Conservation (phyloP, 2,329 filamentous ascomycete species). For the Pseudofabraea citricarpa region DNA sequence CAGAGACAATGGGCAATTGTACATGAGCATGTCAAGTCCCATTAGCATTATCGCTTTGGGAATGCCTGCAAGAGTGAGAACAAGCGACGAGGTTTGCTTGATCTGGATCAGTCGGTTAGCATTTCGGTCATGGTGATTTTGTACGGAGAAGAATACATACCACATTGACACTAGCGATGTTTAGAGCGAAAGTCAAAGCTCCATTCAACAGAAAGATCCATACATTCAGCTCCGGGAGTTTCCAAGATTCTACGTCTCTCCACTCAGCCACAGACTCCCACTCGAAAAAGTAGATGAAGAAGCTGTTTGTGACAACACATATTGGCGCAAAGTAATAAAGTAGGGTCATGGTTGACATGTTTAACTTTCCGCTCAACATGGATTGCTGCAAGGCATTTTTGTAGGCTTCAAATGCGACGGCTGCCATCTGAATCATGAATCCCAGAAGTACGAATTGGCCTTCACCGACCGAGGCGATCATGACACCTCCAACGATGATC, state of each 20-base stretch:
- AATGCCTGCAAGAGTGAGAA: conserved; percentile 81
- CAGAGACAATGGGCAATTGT: conserved; percentile 64
- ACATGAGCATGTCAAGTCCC: conserved; percentile 69
- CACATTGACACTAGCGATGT: conserved; percentile 80
- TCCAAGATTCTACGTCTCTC: not conserved
- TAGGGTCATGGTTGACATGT: conserved; percentile 85
- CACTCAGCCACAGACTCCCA: conserved; percentile 57
- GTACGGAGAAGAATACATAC: conserved; percentile 46
- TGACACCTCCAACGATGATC: conserved; percentile 48
- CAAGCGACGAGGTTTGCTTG: conserved; percentile 80
- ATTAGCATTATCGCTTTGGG: conserved; percentile 86
- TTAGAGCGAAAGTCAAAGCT: conserved; percentile 73
- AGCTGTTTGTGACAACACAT: conserved; percentile 74
- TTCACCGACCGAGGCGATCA: conserved; percentile 54
- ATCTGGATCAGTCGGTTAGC: conserved; percentile 48
- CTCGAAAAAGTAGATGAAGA: conserved; percentile 67
- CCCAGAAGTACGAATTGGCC: conserved; percentile 63
- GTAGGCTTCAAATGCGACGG: conserved; percentile 75
- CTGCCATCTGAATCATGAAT: conserved; percentile 66
- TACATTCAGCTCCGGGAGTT: conserved; percentile 29
- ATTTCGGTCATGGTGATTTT: not conserved
- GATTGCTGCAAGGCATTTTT: conserved; percentile 83
- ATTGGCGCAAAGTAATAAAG: conserved; percentile 88
- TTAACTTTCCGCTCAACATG: conserved; percentile 55
- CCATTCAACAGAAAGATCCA: conserved; percentile 73